A percentile compares a stretch with the other conserved stretches of the same genome.
These are phyloP conservation scores for Vachellia pachyceras DNA, from an alignment of 306 rosid species.

Conservation along the genomic window DNA sequence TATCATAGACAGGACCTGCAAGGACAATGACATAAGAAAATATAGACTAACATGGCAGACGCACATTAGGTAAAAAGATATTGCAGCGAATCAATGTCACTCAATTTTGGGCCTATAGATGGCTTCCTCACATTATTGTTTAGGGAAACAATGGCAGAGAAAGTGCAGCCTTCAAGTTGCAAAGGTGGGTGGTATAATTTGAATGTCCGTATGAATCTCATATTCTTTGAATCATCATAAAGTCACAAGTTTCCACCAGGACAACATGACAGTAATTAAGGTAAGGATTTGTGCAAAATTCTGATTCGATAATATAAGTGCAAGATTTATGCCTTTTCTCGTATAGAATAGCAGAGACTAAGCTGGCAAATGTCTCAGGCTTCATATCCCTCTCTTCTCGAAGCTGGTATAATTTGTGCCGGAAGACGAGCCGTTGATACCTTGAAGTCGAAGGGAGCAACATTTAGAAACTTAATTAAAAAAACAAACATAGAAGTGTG, in stretches of 20 bases:
- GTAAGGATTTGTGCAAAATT: background rate
- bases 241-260: background rate
- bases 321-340: slow-evolving; percentile 38
- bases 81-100: background rate
- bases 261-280: background rate
- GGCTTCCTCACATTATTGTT: background rate
- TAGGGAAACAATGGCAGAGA: background rate
- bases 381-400: slow-evolving; percentile 63
- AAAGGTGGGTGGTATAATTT: background rate
- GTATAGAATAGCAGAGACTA: slow-evolving; percentile 70
- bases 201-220: background rate
- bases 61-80: background rate
- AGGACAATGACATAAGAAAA: background rate
- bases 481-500: background rate
- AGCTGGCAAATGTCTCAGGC: slow-evolving; percentile 70
- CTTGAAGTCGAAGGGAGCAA: background rate
- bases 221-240: background rate
- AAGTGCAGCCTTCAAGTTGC: background rate
- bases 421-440: slow-evolving; percentile 68
- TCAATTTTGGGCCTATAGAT: background rate
- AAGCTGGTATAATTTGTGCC: slow-evolving; percentile 75
- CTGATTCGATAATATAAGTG: background rate
- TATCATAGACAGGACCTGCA: background rate
- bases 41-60: background rate
- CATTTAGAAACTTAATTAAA: background rate